Base-by-base conservation (phyloP, 176 grass and related monocot genomes). In the Oryza longistaminata region DNA sequence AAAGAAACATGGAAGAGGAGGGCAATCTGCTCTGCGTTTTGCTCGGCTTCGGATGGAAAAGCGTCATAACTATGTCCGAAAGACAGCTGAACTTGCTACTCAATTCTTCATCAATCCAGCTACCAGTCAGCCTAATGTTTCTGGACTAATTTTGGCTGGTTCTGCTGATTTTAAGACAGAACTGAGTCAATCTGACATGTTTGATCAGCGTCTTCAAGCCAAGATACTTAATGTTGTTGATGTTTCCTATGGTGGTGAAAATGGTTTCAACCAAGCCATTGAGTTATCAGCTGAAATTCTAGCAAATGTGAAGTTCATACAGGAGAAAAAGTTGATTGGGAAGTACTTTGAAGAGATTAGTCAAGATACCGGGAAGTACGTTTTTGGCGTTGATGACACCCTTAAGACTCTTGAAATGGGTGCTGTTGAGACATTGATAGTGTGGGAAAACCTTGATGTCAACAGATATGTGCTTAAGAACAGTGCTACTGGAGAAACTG, bases 271-370 rank as follows among this genome's bases (percentile, higher is more conserved):
- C 77, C 92, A 91, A 66, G 89, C 92, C 16, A 94, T 94, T 82
- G 92, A 94, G 79, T 72, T 94, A 29, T 94, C 92, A 7, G 92
- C 92, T 21, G 92, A 94, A 72, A 85, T 94, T 77, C 81, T 94
- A 15, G 83, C 89, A 80, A 94, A 94, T 75, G 92, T 94, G 26
- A 91, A 94, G 74, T 94, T 94, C 75, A 94, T 94, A 73, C 92
- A 94, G 67, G 92, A 94, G 89, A 92, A 94, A 74, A 94, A 92
- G 73, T 66, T 92, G 81, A 94, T 94, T 71, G 92, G 90, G 48
- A 94, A 94, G 68, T 94, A 92, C 77, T 94, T 94, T 55, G 92
- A 94, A 90, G 92, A 94, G 82, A 94, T 92, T 37, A 94, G 92
- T 52, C 90, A 94, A 70, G 92, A 94, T 81, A 92, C 90, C 2